A percentile compares a stretch with the other conserved stretches of the same genome.
Evolutionary conservation across 148 eudicot species (phyloP).

Genomic region (Persicaria maculosa): DNA sequence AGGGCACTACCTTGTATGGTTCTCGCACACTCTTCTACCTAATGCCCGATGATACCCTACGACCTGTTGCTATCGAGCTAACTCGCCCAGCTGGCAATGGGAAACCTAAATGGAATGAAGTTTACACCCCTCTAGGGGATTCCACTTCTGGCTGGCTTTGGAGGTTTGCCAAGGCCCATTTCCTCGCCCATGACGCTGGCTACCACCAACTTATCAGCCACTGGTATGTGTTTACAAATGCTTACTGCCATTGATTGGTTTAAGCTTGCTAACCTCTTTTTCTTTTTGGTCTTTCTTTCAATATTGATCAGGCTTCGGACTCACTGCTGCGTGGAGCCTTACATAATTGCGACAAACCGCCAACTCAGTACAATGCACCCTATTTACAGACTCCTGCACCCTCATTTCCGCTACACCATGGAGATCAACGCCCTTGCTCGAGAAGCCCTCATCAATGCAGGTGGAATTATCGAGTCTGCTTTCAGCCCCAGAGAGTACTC

Average conservation of each 20-base stretch:
- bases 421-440: slow-evolving; percentile 88
- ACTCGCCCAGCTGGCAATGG: slow-evolving; percentile 53
- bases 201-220: slow-evolving; percentile 71
- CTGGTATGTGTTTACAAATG: slow-evolving; percentile 37
- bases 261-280: background rate
- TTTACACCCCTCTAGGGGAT: slow-evolving; percentile 35
- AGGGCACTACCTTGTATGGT: slow-evolving; percentile 64
- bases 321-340: slow-evolving; percentile 68
- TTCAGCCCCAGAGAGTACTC: slow-evolving; percentile 56
- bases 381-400: slow-evolving; percentile 54
- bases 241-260: background rate
- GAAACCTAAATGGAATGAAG: slow-evolving; percentile 65
- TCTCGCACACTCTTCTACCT: slow-evolving; percentile 66
- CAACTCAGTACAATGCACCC: slow-evolving; percentile 85
- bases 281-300: slow-evolving; percentile 2
- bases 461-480: slow-evolving; percentile 53
- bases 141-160: slow-evolving; percentile 75
- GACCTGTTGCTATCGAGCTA: slow-evolving; percentile 70
- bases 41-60: slow-evolving; percentile 31
- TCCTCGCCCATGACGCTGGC: slow-evolving; percentile 82
- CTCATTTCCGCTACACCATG: slow-evolving; percentile 86
- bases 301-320: slow-evolving; percentile 53
- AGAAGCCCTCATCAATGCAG: slow-evolving; percentile 53
- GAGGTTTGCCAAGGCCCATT: slow-evolving; percentile 83
- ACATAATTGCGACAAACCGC: slow-evolving; percentile 61